These are phyloP conservation scores for Pseudotsuga menziesii DNA, from an alignment of 75 land plant genomes.

Conservation along the genomic window DNA sequence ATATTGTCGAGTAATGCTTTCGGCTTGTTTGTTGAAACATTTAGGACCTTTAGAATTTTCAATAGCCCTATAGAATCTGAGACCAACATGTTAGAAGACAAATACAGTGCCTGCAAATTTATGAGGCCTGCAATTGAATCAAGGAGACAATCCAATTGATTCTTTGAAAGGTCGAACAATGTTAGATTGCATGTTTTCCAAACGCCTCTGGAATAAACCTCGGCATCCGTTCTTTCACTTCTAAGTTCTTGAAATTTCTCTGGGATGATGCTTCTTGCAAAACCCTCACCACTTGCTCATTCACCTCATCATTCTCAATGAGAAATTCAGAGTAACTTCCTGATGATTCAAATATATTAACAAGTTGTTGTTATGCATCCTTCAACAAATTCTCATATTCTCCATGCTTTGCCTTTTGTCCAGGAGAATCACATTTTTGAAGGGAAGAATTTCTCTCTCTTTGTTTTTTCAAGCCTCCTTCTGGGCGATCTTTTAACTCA, in stretches of 20 bases:
- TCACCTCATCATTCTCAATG: neutral
- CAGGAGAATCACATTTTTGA: too few species aligned
- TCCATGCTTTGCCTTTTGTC: too few species aligned
- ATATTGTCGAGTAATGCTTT: slow-evolving; percentile 25
- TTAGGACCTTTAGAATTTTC: slow-evolving; percentile 19
- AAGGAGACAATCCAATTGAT: slow-evolving; percentile 68
- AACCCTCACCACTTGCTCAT: slow-evolving; percentile 48
- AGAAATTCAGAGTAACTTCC: too few species aligned
- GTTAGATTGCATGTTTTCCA: slow-evolving; percentile 44
- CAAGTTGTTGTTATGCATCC: too few species aligned
- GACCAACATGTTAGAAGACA: too few species aligned
- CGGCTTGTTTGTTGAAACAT: slow-evolving; percentile 26
- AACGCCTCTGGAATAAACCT: slow-evolving; percentile 65
- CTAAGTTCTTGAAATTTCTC: slow-evolving; percentile 34
- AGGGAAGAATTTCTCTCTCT: too few species aligned
- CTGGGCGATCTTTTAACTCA: too few species aligned
- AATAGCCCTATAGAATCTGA: slow-evolving; percentile 53
- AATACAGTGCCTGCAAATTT: too few species aligned
- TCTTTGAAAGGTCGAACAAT: slow-evolving; percentile 52
- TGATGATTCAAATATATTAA: too few species aligned
- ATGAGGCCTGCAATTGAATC: too few species aligned
- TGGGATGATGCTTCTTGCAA: slow-evolving; percentile 31
- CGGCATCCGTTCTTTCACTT: slow-evolving; percentile 41
- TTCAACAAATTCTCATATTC: too few species aligned
- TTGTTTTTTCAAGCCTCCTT: too few species aligned